These are phyloP conservation scores for Scheffersomyces segobiensis DNA, from an alignment of 1,139 yeast genomes.

Conservation along the genomic window DNA sequence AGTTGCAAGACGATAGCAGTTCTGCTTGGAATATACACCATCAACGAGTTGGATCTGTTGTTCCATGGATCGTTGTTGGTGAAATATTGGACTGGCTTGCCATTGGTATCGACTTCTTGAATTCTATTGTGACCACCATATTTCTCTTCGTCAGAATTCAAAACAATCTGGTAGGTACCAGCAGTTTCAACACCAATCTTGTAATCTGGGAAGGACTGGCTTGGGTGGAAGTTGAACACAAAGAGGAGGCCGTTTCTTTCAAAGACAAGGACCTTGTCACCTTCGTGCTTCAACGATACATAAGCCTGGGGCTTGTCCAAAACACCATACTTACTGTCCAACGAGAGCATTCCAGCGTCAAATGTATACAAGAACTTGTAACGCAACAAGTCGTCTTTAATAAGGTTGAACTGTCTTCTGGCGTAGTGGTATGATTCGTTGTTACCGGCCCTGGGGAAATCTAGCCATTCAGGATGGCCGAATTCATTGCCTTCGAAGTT, in stretches of 20 bases:
- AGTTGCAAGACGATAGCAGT: conserved; percentile 66
- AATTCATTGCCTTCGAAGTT: conserved; percentile 98
- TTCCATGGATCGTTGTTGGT: conserved; percentile 84
- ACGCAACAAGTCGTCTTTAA: conserved; percentile 75
- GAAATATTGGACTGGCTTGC: conserved; percentile 46
- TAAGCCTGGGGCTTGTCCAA: conserved; percentile 79
- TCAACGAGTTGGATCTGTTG: conserved; percentile 69
- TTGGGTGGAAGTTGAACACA: conserved; percentile 87
- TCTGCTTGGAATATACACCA: conserved; percentile 83
- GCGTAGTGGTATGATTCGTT: conserved; percentile 90
- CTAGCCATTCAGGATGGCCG: conserved; percentile 99
- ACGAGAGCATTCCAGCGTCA: conserved; percentile 80
- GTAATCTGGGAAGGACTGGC: conserved; percentile 80
- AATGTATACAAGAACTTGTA: conserved; percentile 76
- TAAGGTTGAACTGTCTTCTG: conserved; percentile 87
- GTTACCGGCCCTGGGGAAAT: conserved; percentile 91
- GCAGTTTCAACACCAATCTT: conserved; percentile 82
- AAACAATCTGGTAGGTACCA: conserved; percentile 73
- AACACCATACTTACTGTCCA: conserved; percentile 72
- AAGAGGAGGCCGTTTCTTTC: conserved; percentile 86
- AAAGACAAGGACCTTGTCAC: conserved; percentile 83
- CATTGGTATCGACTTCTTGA: conserved; percentile 48
- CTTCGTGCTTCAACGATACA: conserved; percentile 83
- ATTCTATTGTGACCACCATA: conserved; percentile 86
- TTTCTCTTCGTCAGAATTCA: conserved; percentile 68